These are phyloP conservation scores for Aspergillus niger DNA, from an alignment of 2,329 filamentous ascomycete species.

Conservation along the genomic window DNA sequence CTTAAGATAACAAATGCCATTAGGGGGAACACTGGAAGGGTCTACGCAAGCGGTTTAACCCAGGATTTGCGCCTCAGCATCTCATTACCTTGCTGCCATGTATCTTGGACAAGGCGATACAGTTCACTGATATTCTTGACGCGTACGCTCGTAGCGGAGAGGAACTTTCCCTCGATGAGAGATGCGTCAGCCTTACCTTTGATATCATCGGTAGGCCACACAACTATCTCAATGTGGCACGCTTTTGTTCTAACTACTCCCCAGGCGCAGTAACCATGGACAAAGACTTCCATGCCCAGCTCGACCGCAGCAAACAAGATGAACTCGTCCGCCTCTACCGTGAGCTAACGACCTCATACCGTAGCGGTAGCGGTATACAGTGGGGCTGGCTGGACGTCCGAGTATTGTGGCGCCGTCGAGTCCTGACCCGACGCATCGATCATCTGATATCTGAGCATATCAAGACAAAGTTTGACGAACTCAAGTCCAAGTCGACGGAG, in stretches of 20 bases:
- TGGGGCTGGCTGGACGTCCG: background rate
- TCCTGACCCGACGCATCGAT: constrained; percentile 11
- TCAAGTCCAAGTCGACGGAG: background rate
- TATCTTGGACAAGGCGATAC: constrained; percentile 30
- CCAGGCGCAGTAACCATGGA: constrained; percentile 23
- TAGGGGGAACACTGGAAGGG: constrained; percentile 32
- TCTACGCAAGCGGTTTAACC: constrained; percentile 34
- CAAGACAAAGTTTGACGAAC: constrained; percentile 6
- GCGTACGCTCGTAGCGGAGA: constrained; percentile 21
- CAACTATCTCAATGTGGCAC: background rate
- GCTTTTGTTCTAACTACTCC: background rate
- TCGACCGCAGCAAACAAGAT: constrained; percentile 14
- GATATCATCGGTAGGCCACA: constrained; percentile 34
- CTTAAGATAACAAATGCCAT: background rate
- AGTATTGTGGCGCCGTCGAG: background rate
- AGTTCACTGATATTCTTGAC: constrained; percentile 27
- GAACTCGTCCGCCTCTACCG: constrained; percentile 27
- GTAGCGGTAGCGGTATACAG: background rate
- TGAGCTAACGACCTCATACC: constrained; percentile 18
- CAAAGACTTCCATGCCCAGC: constrained; percentile 27
- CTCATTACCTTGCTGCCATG: constrained; percentile 29
- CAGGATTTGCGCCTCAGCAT: constrained; percentile 33
- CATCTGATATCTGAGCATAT: constrained; percentile 7
- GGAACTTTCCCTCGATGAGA: constrained; percentile 28
- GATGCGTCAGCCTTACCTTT: constrained; percentile 32